phyloP scores from a whole-genome alignment of 2,329 filamentous ascomycete species.

The Ceratocystis alfenasii region DNA sequence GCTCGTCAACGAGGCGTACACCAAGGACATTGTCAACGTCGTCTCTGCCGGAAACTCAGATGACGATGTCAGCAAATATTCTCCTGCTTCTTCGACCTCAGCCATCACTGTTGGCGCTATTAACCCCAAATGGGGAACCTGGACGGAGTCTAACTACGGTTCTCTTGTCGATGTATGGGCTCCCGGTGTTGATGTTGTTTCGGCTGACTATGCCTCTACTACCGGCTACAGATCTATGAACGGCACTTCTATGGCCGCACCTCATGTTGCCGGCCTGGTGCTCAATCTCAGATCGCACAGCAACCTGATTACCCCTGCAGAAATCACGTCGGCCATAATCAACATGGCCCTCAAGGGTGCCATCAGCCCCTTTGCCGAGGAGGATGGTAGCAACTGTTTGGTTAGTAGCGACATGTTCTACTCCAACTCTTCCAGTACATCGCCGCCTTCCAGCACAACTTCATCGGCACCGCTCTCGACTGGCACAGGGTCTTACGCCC shows the following conservation, averaged over 20 bases:
- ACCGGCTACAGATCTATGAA: constrained; percentile 31
- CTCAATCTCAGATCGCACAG: constrained; percentile 19
- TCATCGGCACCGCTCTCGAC: background rate
- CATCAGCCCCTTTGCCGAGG: constrained; percentile 14
- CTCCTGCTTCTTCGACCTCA: constrained; percentile 25
- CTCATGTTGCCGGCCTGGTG: constrained; percentile 15
- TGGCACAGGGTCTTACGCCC: background rate
- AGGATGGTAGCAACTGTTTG: constrained; percentile 10
- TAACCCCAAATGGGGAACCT: constrained; percentile 28
- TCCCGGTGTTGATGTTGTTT: constrained; percentile 34
- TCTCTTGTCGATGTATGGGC: constrained; percentile 35
- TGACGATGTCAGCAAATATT: constrained; percentile 19
- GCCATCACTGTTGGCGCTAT: constrained; percentile 28
- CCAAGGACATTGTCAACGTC: constrained; percentile 31
- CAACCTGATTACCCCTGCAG: constrained; percentile 6
- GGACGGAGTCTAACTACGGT: constrained; percentile 37
- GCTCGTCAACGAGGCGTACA: constrained; percentile 25
- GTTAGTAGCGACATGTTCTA: constrained; percentile 17
- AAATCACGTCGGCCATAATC: constrained; percentile 10
- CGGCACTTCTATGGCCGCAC: constrained; percentile 41
- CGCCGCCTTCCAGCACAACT: background rate
- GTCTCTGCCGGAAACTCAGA: constrained; percentile 27
- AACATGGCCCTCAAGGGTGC: constrained; percentile 12
- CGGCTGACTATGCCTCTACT: constrained; percentile 33
- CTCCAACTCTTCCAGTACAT: background rate